Evolutionary conservation across 192 early-diverging fungal species (phyloP).

Genomic region (Anaeromyces robustus): DNA sequence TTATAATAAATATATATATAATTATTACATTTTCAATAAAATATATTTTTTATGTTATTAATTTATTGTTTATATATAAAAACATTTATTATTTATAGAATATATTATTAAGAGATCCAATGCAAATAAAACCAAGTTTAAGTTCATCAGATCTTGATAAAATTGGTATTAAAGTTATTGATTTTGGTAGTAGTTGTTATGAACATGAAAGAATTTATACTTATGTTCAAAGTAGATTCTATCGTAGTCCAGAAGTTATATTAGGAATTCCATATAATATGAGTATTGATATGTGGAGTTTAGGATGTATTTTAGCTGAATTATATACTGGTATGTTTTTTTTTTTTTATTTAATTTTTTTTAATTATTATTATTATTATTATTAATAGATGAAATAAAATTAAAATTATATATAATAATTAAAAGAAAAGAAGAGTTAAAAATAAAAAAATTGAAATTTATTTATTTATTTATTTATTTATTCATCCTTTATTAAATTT

Average conservation of each 20-base stretch:
- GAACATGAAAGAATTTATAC: conserved; percentile 90
- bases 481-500: no score
- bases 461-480: no score
- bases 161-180: conserved; percentile 84
- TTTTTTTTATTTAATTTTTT: no score
- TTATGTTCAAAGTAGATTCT: conserved; percentile 94
- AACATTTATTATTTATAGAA: conserved; percentile 27
- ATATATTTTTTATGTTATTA: background rate
- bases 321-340: conserved; percentile 69
- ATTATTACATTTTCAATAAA: background rate
- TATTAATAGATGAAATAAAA: no score
- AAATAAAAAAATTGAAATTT: no score
- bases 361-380: no score
- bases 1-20: background rate
- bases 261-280: conserved; percentile 66
- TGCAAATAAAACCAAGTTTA: conserved; percentile 4
- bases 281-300: conserved; percentile 93
- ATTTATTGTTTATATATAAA: no score
- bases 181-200: conserved; percentile 90
- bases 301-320: conserved; percentile 91
- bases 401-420: no score
- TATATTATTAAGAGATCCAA: conserved; percentile 59
- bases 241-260: conserved; percentile 94
- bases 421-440: no score
- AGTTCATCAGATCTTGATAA: background rate